Evolutionary conservation across 352 stramenopile species (phyloP).

Genomic region (Plasmopara viticola): DNA sequence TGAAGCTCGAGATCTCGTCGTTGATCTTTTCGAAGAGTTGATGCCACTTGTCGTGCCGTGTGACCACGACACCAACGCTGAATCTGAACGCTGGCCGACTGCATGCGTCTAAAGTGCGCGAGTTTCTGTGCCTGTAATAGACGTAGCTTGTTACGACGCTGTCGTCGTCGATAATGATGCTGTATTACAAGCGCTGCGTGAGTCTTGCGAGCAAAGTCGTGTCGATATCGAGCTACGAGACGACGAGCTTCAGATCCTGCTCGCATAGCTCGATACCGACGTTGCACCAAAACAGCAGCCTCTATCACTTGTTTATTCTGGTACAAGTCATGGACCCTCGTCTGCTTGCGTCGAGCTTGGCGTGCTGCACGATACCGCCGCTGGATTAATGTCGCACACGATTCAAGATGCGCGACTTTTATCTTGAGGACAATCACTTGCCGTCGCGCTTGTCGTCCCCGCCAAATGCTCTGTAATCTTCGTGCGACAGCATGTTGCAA

Average conservation of each 20-base stretch:
- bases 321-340: constrained; percentile 31
- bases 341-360: constrained; percentile 23
- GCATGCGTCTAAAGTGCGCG: constrained; percentile 25
- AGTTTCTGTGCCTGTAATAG: constrained; percentile 29
- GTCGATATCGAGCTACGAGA: constrained; percentile 30
- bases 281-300: constrained; percentile 44
- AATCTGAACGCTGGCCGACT: constrained; percentile 39
- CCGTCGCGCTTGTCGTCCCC: constrained; percentile 41
- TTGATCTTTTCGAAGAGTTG: constrained; percentile 27
- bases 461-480: constrained; percentile 62
- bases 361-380: constrained; percentile 48
- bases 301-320: constrained; percentile 38
- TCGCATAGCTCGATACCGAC: constrained; percentile 50
- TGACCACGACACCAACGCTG: constrained; percentile 55
- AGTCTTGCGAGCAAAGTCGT: constrained; percentile 29
- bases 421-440: constrained; percentile 42
- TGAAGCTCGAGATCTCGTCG: constrained; percentile 27
- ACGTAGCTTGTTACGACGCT: constrained; percentile 26
- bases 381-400: constrained; percentile 59
- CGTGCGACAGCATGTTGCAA: constrained; percentile 37
- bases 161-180: constrained; percentile 41
- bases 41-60: constrained; percentile 36
- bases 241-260: constrained; percentile 31
- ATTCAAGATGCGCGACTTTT: constrained; percentile 37
- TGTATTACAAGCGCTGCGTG: constrained; percentile 47